phyloP scores from a whole-genome alignment of 23 red algal genomes.

The Agarophyton chilense region DNA sequence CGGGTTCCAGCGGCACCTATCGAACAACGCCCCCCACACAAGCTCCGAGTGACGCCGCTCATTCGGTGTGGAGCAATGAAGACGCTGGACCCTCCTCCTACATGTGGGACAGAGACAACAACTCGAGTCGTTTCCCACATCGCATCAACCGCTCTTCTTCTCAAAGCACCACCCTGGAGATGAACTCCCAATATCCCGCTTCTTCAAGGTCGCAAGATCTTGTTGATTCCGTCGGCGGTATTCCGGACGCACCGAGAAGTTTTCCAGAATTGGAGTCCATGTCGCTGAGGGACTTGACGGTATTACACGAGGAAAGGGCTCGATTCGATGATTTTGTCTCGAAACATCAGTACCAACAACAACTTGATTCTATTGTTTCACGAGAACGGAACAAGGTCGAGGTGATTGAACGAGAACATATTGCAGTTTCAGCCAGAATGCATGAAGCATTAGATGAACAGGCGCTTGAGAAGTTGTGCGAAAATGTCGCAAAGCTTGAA shows the following conservation, averaged over 20 bases:
- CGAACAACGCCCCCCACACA: conserved; percentile 14
- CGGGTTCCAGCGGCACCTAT: conserved; percentile 22
- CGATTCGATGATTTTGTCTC: conserved; percentile 69
- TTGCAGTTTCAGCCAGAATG: conserved; percentile 31
- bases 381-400: conserved; percentile 35
- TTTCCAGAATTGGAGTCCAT: conserved; percentile 63
- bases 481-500: conserved; percentile 29
- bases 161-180: not conserved
- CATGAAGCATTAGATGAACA: conserved; percentile 40
- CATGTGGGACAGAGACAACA: conserved; percentile 21
- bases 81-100: not conserved
- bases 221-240: conserved; percentile 9
- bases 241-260: conserved; percentile 41
- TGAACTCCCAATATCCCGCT: not conserved
- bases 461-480: conserved; percentile 9
- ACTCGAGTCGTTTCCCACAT: not conserved
- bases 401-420: conserved; percentile 38
- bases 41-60: not conserved
- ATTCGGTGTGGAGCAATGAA: conserved; percentile 5
- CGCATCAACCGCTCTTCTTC: not conserved
- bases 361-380: conserved; percentile 26
- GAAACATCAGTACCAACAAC: conserved; percentile 54
- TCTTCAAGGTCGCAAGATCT: not conserved
- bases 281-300: conserved; percentile 45
- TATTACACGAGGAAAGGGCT: conserved; percentile 55